Evolutionary conservation across 495 filamentous ascomycete species (phyloP), one percentile per base, ranked within the genome.

Genomic region (Penicillium crystallinum): DNA sequence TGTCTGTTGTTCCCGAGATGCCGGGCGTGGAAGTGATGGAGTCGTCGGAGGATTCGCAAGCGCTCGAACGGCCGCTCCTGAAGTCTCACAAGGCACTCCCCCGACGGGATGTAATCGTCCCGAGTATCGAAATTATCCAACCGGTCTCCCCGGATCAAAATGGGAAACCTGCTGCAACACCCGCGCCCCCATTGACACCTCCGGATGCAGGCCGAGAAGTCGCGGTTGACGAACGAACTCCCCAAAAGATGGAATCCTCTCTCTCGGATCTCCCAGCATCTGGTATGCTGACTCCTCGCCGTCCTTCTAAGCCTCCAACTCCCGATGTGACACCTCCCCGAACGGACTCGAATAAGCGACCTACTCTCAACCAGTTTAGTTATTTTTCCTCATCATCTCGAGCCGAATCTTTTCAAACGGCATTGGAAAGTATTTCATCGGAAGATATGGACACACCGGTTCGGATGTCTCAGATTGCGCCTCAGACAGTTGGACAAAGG

Each of bases 361-460:
- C 73, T 12, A 76, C 77, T 7, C 53, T 69, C 21, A 61, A 56
- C 36, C 61, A 65, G 10, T 59, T 64, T 19, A 58, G 63, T 10
- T 61, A 70, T 36, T 54, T 64, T 6, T 71, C 74, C 5, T 67
- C 62, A 12, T 77, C 76, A 3, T 76, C 85, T 37, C 80, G 83
- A 15, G 75, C 82, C 18, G 84, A 89, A 25, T 90, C 87, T 3
- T 91, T 89, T 58, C 81, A 74, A 52, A 91, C 88, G 0, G 87
- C 88, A 11, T 75, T 69, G 19, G 88, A 91, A 63, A 79, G 73
- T 9, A 72, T 77, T 19, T 81, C 78, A 3, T 82, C 83, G 0
- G 85, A 87, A 30, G 85, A 86, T 23, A 80, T 78, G 3, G 70
- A 80, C 30, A 74, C 75, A 1, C 73, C 78, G 4, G 60, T 61